Base-by-base conservation (phyloP, 2,329 filamentous ascomycete genomes). In the Pezicula carpinea region DNA sequence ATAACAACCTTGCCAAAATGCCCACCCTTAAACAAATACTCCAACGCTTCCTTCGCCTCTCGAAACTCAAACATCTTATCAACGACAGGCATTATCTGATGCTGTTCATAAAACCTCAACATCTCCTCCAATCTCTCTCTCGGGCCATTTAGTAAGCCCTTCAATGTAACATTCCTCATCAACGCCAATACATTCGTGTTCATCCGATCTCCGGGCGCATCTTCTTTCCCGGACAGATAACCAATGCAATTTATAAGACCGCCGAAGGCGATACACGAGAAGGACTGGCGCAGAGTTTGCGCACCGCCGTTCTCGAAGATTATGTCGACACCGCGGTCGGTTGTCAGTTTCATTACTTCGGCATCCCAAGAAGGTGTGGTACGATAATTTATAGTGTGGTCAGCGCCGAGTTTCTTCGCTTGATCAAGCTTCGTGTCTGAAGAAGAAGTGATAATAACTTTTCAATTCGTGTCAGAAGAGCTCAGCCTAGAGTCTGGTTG, bases 111-210 rank as follows among this genome's bases (percentile, higher is more conserved):
- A 39, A 74, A 73, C 26, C 39, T 47, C 32, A 73, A 53, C 74
- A 80, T 77, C 63, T 80, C 77, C 62, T 77, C 73, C 48, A 80
- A 72, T 35, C 70, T 62, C 40, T 73, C 69, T 46, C 71, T 73
- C 0, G 82, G 80, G 0, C 82, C 83, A 60, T 85, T 84, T 22
- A 85, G 56, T 6, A 85, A 75, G 0, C 83, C 71, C 56, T 72
- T 72, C 43, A 75, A 60, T 26, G 72, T 75, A 13, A 72, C 69
- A 50, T 74, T 75, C 49, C 38, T 40, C 38, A 40, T 40, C 38
- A 40, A 40, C 5, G 72, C 72, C 46, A 76, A 65, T 22, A 85
- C 64, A 55, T 85, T 85, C 13, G 82, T 74, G 52, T 83, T 82
- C 6, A 76, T 67, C 38, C 77, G 62, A 60, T 80, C 76, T 0